Evolutionary conservation across 257 asterid genomes (phyloP), one percentile per base, ranked within the genome.

Genomic region (Nicotiana benthamiana): DNA sequence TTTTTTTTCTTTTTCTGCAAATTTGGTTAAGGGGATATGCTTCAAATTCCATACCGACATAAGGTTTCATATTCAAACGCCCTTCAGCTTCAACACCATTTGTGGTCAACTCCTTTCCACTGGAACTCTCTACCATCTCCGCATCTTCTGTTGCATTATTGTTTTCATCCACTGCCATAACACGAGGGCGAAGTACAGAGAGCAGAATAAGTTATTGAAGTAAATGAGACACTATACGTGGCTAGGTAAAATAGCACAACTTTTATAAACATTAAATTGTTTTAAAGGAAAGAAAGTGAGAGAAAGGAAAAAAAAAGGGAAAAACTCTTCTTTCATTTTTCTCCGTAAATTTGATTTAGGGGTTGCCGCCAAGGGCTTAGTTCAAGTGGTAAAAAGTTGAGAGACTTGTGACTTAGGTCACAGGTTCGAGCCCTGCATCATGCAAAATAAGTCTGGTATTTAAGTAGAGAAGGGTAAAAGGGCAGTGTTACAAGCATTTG

Each of bases 131-230:
- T 46, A 77, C 24, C 12, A 51, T 43, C 24, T 20, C 87, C 0
- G 28, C 75, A 53, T 76, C 82, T 26, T 84, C 76, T 27, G 32
- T 53, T 3, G 62, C 81, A 56, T 74, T 30, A n/a, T 28, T 46
- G 66, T 57, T 78, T 40, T 51, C 85, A 79, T 79, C 81, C 89
- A 82, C 87, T 84, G 87, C 83, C 34, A 80, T 40, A 27, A n/a
- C 1, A 34, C 48, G 4, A 13, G 5, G 17, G 15, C 16, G 3
- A 48, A 48, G 5, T 48, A 48, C 17, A 13, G 54, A n/a, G 30
- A 36, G 54, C 30, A 36, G 2, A 36, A 40, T 40, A 40, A 36
- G 56, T n/a, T 36, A 36, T 56, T 36, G 30, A 36, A 68, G 12
- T 10, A 68, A 68, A 18, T 32, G 74, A 16, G 22, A 64, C 26